Conservation (phyloP, 805 yeast genomes). For the Candida broadrunensis region DNA sequence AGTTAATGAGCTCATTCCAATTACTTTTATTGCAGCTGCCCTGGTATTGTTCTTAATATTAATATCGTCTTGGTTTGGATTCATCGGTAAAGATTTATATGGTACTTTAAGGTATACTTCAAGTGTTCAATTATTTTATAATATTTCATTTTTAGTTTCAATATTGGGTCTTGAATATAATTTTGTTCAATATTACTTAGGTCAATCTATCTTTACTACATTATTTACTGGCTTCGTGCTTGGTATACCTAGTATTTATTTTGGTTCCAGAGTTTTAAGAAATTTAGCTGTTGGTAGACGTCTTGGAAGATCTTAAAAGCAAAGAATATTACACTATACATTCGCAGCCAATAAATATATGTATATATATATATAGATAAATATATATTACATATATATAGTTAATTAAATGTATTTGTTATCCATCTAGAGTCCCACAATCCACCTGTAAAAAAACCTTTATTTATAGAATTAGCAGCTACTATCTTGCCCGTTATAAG, state of each 20-base stretch:
- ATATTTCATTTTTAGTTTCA: slow-evolving; percentile 45
- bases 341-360: neutral
- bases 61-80: slow-evolving; percentile 41
- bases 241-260: slow-evolving; percentile 51
- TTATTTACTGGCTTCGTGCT: slow-evolving; percentile 46
- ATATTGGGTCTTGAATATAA: slow-evolving; percentile 50
- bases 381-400: neutral
- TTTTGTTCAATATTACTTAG: slow-evolving; percentile 57
- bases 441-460: slow-evolving; percentile 47
- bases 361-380: slow-evolving; percentile 3
- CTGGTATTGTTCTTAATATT: slow-evolving; percentile 39
- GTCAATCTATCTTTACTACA: slow-evolving; percentile 59
- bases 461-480: slow-evolving; percentile 56
- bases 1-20: slow-evolving; percentile 50
- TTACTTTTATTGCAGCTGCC: slow-evolving; percentile 46
- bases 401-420: slow-evolving; percentile 40
- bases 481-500: slow-evolving; percentile 82
- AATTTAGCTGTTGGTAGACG: slow-evolving; percentile 33
- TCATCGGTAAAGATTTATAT: slow-evolving; percentile 25
- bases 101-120: slow-evolving; percentile 35
- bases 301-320: slow-evolving; percentile 16
- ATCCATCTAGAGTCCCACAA: slow-evolving; percentile 57
- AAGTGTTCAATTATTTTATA: slow-evolving; percentile 29
- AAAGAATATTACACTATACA: neutral
- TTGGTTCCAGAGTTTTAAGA: slow-evolving; percentile 68